These are phyloP conservation scores for Cicer bijugum DNA, from an alignment of 306 rosid genomes.

Conservation along the genomic window DNA sequence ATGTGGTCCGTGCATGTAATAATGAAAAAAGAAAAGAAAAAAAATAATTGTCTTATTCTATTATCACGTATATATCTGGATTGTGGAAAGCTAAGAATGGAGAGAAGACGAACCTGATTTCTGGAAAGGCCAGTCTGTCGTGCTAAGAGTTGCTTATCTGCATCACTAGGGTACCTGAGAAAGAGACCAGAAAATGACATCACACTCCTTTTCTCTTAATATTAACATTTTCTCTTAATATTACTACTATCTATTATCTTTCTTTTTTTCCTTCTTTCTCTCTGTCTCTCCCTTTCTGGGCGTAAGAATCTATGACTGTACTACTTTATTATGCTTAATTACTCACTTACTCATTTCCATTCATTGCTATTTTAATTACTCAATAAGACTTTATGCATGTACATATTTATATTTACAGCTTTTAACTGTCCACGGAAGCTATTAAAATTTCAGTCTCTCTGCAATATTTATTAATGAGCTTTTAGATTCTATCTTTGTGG, in stretches of 20 bases:
- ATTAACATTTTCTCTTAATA: conserved; percentile 51
- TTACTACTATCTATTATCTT: conserved; percentile 41
- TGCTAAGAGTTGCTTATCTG: conserved; percentile 90
- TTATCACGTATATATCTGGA: no score
- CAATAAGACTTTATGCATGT: background rate
- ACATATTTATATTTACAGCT: conserved; percentile 46
- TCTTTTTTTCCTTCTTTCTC: conserved; percentile 52
- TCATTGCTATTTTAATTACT: background rate
- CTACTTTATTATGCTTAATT: no score
- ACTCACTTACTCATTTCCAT: no score
- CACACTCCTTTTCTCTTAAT: conserved; percentile 53
- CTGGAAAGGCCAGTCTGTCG: conserved; percentile 91
- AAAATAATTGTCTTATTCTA: conserved; percentile 43
- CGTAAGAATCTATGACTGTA: conserved; percentile 64
- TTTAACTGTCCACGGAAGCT: conserved; percentile 42
- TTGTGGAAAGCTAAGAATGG: conserved; percentile 44
- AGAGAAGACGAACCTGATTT: conserved; percentile 72
- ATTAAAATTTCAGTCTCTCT: conserved; percentile 48
- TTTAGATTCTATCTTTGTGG: conserved; percentile 42
- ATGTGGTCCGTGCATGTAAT: conserved; percentile 49
- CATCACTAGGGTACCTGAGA: conserved; percentile 97
- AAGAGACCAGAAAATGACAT: conserved; percentile 85
- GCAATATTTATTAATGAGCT: conserved; percentile 52
- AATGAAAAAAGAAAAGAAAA: conserved; percentile 5
- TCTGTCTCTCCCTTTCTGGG: conserved; percentile 59